Evolutionary conservation across 192 early-diverging fungal species (phyloP), one percentile per base, ranked within the genome.

Genomic region (Coemansia sp.): DNA sequence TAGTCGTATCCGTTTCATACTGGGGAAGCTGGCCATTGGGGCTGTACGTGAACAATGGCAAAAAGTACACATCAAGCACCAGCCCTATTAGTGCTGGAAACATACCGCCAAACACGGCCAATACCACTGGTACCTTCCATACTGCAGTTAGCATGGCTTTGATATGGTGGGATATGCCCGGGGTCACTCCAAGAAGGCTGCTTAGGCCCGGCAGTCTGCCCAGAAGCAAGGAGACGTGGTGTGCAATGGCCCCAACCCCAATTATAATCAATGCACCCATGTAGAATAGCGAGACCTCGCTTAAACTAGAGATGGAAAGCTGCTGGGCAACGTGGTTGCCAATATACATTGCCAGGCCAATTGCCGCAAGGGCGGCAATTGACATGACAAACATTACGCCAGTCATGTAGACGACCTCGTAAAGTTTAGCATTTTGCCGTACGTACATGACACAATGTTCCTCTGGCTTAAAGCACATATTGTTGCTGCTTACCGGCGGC

Each of bases 401-500:
- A 9, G 12, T 17, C 22, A 17, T 36, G 13, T 48, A 48, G 17
- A n/a, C 21, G 16, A 37, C 2, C 32, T 52, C 50, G 3, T 40
- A 8, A 6, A 22, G 0, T 3, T 52, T 22, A 2, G 8, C 0
- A 27, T 26, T 35, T 18, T 38, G 40, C 23, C 39, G 50, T 13
- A 43, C 10, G 31, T 52, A 52, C 10, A 52, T 16, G 14, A 42
- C 40, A 9, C 39, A 34, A 13, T 52, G 26, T 13, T 52, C 50
- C 38, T 34, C 33, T 4, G 22, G n/a, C 17, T 26, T 52, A 30
- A 52, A 52, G 2, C 42, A 12, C 22, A 12, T 16, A 25, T 43
- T 22, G 7, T 18, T 9, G 16, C 3, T 22, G 11, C 4, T 16
- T 34, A 17, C 39, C 1, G 50, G 7, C 27, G 30, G 32, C 7